phyloP scores from a whole-genome alignment of 1,139 yeast genomes.

The Geotrichum macrosporum region DNA sequence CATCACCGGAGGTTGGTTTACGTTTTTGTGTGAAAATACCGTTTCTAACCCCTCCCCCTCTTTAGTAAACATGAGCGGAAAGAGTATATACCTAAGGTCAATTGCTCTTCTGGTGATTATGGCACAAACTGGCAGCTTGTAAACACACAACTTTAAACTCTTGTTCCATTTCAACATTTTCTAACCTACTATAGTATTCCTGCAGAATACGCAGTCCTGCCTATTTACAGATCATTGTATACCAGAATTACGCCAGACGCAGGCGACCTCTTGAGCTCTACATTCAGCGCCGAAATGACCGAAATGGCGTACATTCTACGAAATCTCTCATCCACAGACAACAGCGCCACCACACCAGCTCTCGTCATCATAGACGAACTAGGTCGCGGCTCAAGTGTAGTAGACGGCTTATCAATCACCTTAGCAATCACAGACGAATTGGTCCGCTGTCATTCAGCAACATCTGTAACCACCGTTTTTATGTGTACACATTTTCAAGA shows the following conservation, averaged over 20 bases:
- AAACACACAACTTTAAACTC: too few species aligned
- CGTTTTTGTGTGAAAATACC: too few species aligned
- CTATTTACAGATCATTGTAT: conserved; percentile 42
- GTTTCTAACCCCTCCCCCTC: too few species aligned
- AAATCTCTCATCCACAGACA: conserved; percentile 31
- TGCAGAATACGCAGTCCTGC: conserved; percentile 43
- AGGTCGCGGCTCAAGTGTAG: conserved; percentile 43
- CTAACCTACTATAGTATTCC: conserved; percentile 38
- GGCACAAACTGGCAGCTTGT: conserved; percentile 48
- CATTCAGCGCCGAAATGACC: conserved; percentile 50
- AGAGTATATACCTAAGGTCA: conserved; percentile 48
- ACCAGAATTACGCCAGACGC: conserved; percentile 47
- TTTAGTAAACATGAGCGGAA: conserved; percentile 50
- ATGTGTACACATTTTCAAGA: conserved; percentile 22
- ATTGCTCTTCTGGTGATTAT: conserved; percentile 45
- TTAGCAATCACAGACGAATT: conserved; percentile 18
- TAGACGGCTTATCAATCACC: conserved; percentile 18
- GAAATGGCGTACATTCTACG: conserved; percentile 45
- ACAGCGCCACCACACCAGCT: conserved; percentile 27
- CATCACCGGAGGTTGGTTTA: conserved; percentile 39
- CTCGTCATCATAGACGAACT: conserved; percentile 49
- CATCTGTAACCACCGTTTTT: conserved; percentile 10
- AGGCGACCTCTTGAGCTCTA: conserved; percentile 42
- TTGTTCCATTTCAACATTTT: conserved; percentile 24
- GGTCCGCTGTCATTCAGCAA: not conserved